Base-by-base conservation (phyloP, 2,329 filamentous ascomycete species). In the Escovopsis weberi region DNA sequence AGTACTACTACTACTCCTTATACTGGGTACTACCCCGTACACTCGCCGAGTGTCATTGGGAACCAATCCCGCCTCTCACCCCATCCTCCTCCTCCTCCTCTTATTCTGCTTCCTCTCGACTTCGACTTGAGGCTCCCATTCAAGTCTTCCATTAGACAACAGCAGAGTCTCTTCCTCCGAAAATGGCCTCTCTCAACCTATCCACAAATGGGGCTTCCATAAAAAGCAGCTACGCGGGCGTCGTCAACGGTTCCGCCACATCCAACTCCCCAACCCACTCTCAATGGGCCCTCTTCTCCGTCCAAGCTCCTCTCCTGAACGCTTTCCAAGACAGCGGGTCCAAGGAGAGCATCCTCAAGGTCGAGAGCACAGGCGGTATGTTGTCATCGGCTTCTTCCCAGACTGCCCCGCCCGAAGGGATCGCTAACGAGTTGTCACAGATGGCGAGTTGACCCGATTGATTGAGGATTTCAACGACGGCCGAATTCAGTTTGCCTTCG, bases 381-480 rank as follows among this genome's bases (percentile, higher is more conserved):
- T 50, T 51, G 11, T 12, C 19, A 26, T 11, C 34, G 19, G 36
- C 35, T 35, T 41, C 37, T 33, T 35, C 12, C 32, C 36, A n/a
- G n/a, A n/a, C 32, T 35, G 34, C 28, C 26, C 15, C 33, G 10
- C 12, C 26, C 12, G 18, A 28, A 26, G 6, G 37, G 33, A 39
- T 41, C 41, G 40, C 53, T 56, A 48, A 54, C 47, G 43, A 35
- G 42, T 43, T 37, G 15, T 37, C n/a, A 35, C 57, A 91, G 88
- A 95, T 66, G 91, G 91, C 48, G 89, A 98, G 63, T 70, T 98
- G 48, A 69, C 78, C 44, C 87, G 95, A 50, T 71, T 98, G 45
- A 76, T 94, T 53, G 91, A 98, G 52, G 91, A 98, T 50, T 94
- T 98, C 64, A 96, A 82, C 51, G 91, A 98, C 62, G 91, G 91